These are phyloP conservation scores for Lippia alba DNA, from an alignment of 305 asterid genomes.

Conservation along the genomic window DNA sequence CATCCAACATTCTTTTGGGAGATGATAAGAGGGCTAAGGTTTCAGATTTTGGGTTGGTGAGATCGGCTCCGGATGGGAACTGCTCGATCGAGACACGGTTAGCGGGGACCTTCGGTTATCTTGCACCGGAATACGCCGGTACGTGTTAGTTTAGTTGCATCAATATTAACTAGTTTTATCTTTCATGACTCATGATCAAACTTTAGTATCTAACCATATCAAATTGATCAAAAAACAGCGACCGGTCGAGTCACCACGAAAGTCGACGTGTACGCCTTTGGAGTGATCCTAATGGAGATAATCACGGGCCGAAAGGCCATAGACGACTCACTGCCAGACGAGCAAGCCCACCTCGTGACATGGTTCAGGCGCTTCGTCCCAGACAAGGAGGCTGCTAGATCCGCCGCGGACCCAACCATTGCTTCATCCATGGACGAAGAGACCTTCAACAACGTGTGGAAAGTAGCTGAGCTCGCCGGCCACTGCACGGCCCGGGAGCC, in stretches of 20 bases:
- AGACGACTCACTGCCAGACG: constrained; percentile 74
- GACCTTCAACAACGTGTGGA: constrained; percentile 53
- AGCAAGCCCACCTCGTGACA: constrained; percentile 59
- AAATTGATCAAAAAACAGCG: constrained; percentile 47
- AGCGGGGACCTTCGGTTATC: constrained; percentile 95
- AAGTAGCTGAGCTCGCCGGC: constrained; percentile 75
- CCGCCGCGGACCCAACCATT: constrained; percentile 55
- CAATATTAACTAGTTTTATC: constrained; percentile 4
- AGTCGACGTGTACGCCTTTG: constrained; percentile 86
- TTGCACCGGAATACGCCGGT: constrained; percentile 96
- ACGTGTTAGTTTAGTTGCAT: constrained; percentile 30
- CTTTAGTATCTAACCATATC: constrained; percentile 9
- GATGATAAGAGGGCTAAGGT: constrained; percentile 91
- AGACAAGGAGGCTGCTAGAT: constrained; percentile 49
- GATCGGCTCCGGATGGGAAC: constrained; percentile 64
- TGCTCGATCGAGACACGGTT: constrained; percentile 66
- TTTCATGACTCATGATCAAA: not conserved
- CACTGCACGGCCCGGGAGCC: constrained; percentile 85
- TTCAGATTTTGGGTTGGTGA: constrained; percentile 89
- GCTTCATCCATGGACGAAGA: constrained; percentile 50
- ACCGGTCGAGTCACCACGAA: constrained; percentile 87
- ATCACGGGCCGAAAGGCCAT: constrained; percentile 74
- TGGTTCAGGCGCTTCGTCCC: constrained; percentile 64
- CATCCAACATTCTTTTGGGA: constrained; percentile 80
- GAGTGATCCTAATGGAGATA: constrained; percentile 86